phyloP scores from a whole-genome alignment of 495 filamentous ascomycete species.

The Neohortaea acidophila region DNA sequence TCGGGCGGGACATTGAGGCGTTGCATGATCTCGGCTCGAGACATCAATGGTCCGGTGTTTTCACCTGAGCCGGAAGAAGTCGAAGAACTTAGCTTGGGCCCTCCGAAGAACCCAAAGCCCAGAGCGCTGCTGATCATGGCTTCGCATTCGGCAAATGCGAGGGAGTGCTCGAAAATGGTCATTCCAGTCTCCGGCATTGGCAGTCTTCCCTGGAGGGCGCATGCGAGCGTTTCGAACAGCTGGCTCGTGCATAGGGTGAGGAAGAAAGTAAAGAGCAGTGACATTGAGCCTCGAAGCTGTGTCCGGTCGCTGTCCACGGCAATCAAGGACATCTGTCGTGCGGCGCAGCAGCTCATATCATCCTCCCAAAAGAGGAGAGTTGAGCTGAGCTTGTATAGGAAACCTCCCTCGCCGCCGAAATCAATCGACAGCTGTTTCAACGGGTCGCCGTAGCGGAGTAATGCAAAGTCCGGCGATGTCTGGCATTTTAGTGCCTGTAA shows the following conservation, averaged over 20 bases:
- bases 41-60: conserved; percentile 19
- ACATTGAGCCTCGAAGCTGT: conserved; percentile 53
- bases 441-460: conserved; percentile 57
- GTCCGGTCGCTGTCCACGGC: conserved; percentile 22
- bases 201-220: conserved; percentile 72
- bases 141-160: conserved; percentile 93
- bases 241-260: conserved; percentile 66
- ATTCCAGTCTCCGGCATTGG: conserved; percentile 79
- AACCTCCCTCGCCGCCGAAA: conserved; percentile 53
- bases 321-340: conserved; percentile 48
- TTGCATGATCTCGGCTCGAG: conserved; percentile 31
- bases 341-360: conserved; percentile 54
- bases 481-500: conserved; percentile 86
- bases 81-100: conserved; percentile 6
- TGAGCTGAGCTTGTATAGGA: conserved; percentile 53
- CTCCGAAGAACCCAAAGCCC: conserved; percentile 50
- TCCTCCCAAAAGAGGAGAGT: conserved; percentile 49
- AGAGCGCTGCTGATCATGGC: conserved; percentile 62
- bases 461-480: conserved; percentile 60
- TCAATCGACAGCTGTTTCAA: conserved; percentile 53
- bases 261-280: conserved; percentile 79
- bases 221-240: conserved; percentile 73
- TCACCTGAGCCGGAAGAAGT: conserved; percentile 4
- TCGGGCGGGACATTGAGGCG: conserved; percentile 74
- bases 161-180: conserved; percentile 90